Conservation (phyloP, 2,329 filamentous ascomycete species). For the Acrocalymma vagum region DNA sequence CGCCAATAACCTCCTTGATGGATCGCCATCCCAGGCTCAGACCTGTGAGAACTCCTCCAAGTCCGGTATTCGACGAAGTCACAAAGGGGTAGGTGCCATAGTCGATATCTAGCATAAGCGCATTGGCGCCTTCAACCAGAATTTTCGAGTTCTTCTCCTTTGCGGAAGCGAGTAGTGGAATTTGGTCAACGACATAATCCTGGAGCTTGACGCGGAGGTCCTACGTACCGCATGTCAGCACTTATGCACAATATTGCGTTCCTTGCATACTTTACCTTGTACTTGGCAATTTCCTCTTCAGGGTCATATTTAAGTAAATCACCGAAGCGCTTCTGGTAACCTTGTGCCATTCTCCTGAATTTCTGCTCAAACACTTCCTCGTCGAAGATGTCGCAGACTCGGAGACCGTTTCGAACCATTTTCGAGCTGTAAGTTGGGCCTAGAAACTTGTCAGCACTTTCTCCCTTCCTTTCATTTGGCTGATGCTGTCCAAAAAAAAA, state of each 20-base stretch:
- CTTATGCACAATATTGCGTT: not conserved
- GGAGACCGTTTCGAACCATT: conserved; percentile 71
- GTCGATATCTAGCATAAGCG: conserved; percentile 72
- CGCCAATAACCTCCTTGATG: conserved; percentile 69
- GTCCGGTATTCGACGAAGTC: conserved; percentile 67
- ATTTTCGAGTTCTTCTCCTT: conserved; percentile 68
- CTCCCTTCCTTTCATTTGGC: not conserved
- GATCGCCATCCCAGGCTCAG: conserved; percentile 68
- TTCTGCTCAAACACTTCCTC: conserved; percentile 72
- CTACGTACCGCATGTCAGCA: conserved; percentile 24
- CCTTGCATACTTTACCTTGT: conserved; percentile 54
- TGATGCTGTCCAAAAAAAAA: too few relatives aligned
- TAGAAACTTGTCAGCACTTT: conserved; percentile 13
- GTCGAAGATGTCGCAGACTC: conserved; percentile 73
- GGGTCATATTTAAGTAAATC: conserved; percentile 72
- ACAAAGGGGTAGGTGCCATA: conserved; percentile 67
- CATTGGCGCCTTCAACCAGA: conserved; percentile 74
- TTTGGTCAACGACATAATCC: conserved; percentile 71
- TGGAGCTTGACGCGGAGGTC: conserved; percentile 65
- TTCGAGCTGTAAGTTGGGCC: conserved; percentile 70
- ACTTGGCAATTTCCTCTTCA: conserved; percentile 72
- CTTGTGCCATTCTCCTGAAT: conserved; percentile 67
- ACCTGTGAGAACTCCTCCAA: conserved; percentile 70
- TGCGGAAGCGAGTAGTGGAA: conserved; percentile 69
- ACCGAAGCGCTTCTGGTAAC: conserved; percentile 75